Percentiles rank a stretch among this genome's conserved stretches.
Evolutionary conservation across 2,329 filamentous ascomycete species (phyloP).

Genomic region (Bipolaris bicolor): DNA sequence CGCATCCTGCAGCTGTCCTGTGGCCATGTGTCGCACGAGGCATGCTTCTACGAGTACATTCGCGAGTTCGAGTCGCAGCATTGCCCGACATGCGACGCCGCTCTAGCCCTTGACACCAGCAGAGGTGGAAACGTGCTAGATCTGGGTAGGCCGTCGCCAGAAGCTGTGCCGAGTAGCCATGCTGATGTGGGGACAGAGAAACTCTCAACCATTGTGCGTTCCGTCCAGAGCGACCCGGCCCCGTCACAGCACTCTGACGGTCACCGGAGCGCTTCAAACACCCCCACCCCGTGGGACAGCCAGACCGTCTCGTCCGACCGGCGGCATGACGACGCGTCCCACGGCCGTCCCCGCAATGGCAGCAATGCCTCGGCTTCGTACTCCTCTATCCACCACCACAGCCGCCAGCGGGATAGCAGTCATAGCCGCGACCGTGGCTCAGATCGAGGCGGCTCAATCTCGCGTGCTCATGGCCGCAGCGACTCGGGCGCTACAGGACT

Average conservation of each 20-base stretch:
- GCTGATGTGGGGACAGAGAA: constrained; percentile 70
- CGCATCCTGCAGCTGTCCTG: constrained; percentile 95
- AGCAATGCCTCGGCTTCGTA: constrained; percentile 44
- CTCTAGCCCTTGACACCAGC: constrained; percentile 88
- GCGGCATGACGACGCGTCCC: constrained; percentile 54
- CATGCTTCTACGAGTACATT: constrained; percentile 98
- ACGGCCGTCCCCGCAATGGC: constrained; percentile 41
- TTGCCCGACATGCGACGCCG: constrained; percentile 92
- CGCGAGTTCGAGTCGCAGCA: constrained; percentile 92
- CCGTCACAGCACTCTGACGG: constrained; percentile 26
- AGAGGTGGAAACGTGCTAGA: constrained; percentile 84
- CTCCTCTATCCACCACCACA: constrained; percentile 30
- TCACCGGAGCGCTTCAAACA: constrained; percentile 58
- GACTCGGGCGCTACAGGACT: constrained; percentile 77
- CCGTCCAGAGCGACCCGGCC: constrained; percentile 70
- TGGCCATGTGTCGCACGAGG: constrained; percentile 95
- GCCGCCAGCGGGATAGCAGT: constrained; percentile 46
- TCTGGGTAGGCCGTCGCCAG: constrained; percentile 67
- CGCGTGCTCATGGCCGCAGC: constrained; percentile 69
- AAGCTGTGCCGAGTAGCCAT: constrained; percentile 14
- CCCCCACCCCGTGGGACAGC: constrained; percentile 73
- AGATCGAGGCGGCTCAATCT: constrained; percentile 48
- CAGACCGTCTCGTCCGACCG: constrained; percentile 46
- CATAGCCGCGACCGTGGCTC: constrained; percentile 47
- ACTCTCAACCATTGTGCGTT: constrained; percentile 89